These are phyloP conservation scores for Oryza meridionalis DNA, from an alignment of 176 grass and related monocot genomes.

Conservation along the genomic window DNA sequence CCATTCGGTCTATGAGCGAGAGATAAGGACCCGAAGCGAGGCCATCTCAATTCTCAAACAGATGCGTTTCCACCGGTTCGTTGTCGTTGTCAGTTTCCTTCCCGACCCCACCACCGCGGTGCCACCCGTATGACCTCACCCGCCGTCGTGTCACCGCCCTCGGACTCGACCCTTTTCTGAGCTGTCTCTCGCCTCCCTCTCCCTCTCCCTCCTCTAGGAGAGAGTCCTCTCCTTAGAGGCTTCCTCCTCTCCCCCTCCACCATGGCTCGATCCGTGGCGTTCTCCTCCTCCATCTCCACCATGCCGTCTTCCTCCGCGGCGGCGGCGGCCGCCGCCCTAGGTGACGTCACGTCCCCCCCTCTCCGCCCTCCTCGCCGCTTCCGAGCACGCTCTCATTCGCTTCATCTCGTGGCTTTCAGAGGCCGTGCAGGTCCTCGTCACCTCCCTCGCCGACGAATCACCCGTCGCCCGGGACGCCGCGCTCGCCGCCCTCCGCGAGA, in stretches of 20 bases:
- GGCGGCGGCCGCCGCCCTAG: slow-evolving; percentile 65
- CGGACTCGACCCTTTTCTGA: slow-evolving; percentile 28
- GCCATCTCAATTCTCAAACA: neutral
- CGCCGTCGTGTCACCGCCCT: slow-evolving; percentile 35
- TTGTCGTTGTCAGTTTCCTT: slow-evolving; percentile 31
- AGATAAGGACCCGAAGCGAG: neutral
- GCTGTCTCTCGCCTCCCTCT: slow-evolving; percentile 14
- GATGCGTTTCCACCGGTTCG: neutral
- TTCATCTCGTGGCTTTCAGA: slow-evolving; percentile 46
- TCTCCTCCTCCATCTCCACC: slow-evolving; percentile 20
- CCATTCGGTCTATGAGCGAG: neutral
- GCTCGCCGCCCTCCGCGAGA: slow-evolving; percentile 72
- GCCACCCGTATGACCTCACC: slow-evolving; percentile 31
- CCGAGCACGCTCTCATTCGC: slow-evolving; percentile 1
- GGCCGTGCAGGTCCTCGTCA: slow-evolving; percentile 91
- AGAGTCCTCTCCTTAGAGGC: neutral
- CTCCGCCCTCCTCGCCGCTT: neutral
- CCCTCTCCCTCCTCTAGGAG: neutral
- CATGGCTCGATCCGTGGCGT: slow-evolving; percentile 10
- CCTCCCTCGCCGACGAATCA: slow-evolving; percentile 85
- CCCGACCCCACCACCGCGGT: slow-evolving; percentile 19
- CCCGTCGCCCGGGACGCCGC: slow-evolving; percentile 71
- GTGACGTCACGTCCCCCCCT: slow-evolving; percentile 2
- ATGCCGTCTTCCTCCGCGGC: slow-evolving; percentile 80
- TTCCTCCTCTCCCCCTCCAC: neutral